phyloP scores from a whole-genome alignment of 2,329 filamentous ascomycete genomes.

The Lachnellula subtilissima region DNA sequence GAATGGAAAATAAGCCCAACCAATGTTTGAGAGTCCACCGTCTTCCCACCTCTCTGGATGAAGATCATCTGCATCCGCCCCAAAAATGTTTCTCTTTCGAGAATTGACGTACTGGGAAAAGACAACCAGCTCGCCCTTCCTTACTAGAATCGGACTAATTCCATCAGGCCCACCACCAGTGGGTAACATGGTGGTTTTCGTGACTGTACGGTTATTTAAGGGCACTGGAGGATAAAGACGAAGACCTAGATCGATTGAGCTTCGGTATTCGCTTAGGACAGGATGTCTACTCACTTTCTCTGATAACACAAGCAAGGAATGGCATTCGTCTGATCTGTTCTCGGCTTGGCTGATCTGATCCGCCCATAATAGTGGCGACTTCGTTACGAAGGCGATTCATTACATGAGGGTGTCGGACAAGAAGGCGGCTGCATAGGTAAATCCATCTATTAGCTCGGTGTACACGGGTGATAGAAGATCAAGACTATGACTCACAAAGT shows the following conservation, averaged over 20 bases:
- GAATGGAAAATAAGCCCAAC: slow-evolving; percentile 33
- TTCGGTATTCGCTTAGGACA: background rate
- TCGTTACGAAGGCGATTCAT: slow-evolving; percentile 40
- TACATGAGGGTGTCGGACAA: slow-evolving; percentile 40
- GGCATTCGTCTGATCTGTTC: slow-evolving; percentile 10
- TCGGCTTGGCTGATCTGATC: slow-evolving; percentile 31
- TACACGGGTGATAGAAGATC: background rate
- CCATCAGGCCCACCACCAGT: slow-evolving; percentile 30
- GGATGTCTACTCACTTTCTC: slow-evolving; percentile 14
- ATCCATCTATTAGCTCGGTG: background rate
- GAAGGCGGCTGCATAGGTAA: slow-evolving; percentile 28
- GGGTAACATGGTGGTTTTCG: slow-evolving; percentile 26
- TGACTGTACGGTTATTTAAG: slow-evolving; percentile 24
- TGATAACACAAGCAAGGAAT: slow-evolving; percentile 14
- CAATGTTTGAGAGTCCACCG: slow-evolving; percentile 35
- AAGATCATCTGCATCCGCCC: slow-evolving; percentile 31
- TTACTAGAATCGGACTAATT: slow-evolving; percentile 12
- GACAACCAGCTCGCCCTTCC: slow-evolving; percentile 20
- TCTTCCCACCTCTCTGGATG: slow-evolving; percentile 31
- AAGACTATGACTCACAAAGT: slow-evolving; percentile 31
- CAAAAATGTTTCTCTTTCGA: slow-evolving; percentile 30
- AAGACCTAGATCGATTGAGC: slow-evolving; percentile 7
- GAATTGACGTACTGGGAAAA: slow-evolving; percentile 27
- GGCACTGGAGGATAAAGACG: slow-evolving; percentile 28
- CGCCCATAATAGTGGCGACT: slow-evolving; percentile 46